Base-by-base conservation (phyloP, 768 basidiomycete species). In the Rhizopogon vinicolor region DNA sequence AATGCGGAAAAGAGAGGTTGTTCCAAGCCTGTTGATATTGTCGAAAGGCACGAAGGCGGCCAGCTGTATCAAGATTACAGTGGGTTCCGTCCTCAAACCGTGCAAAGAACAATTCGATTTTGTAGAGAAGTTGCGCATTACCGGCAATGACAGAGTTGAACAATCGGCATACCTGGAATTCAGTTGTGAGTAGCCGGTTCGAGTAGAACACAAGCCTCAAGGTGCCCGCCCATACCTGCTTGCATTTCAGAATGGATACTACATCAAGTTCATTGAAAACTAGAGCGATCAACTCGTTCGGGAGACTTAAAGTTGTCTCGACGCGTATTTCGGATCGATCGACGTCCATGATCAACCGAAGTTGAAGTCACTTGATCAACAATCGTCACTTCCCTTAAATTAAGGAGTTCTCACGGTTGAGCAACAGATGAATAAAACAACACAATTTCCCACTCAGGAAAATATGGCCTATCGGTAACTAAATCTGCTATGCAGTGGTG, bases 11-110 rank as follows among this genome's bases (percentile, higher is more conserved):
- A 5, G 54, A 9, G 52, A 74, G 56, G 25, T 60, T 16, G 44
- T 65, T 58, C 73, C 73, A 75, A 19, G 56, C 63, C 3, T 55
- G 58, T 18, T 66, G 68, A 41, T 72, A 53, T 12, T 63, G 48
- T 43, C 61, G 61, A 9, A 75, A 55, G n/a, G 63, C 59, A 8
- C 58, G 43, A 7, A 72, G 50, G 22, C 73, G 66, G 13, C 25
- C 46, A 52, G 62, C 31, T 3, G 56, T 55, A 53, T 66, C 64
- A 51, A 64, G 55, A 51, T 60, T 48, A 6, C 60, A 58, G 5
- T 29, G 54, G 42, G 59, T 52, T 29, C 56, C 62, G 44, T 65
- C 57, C 5, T 72, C 66, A 58, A 69, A 61, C 58, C 61, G 61
- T 9, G 67, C 65, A 8, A 62, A 56, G 10, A 68, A 71, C 4